Base-by-base conservation (phyloP, 23 red algal genomes). In the Porphyridium purpureum region DNA sequence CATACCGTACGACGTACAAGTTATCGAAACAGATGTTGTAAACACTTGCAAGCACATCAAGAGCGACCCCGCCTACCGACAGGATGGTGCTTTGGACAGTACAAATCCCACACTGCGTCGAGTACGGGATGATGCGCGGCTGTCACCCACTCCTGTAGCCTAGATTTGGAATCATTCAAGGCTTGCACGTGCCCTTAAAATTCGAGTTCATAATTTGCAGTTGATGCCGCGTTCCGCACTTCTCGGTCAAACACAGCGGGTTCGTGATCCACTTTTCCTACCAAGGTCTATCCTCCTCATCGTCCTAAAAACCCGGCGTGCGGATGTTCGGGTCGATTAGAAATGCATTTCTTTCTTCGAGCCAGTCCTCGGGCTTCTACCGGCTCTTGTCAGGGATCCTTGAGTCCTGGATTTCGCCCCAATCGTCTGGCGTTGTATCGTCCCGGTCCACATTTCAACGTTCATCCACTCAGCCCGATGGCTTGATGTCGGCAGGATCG, bases 401-500 rank as follows among this genome's bases (percentile, higher is more conserved):
- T 15, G 90, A 80, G 9, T 70, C 90, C 35, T 86, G n/a, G n/a
- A n/a, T 63, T 50, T 98, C 90, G 60, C 86, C 90, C 90, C 90
- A 98, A 50, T 98, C 90, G 0, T 84, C 90, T 2, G 90, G 90
- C 15, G 85, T 85, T 0, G 40, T 74, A 0, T 75, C 90, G 5
- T 78, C 76, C 29, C 79, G 73, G 35, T 98, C 90, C 20, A 74
- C 31, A 27, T 86, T 98, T 58, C 80, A 82, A 1, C 44, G 54
- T 19, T 66, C 47, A 33, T 98, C 79, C 24, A 86, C 90, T 80
- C 90, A 98, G 65, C 86, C 90, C 55, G 48, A 46, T 4, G 90
- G 90, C 68, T 98, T 98, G 47, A 76, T 82, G 47, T 98, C 90
- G 7, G 85, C 59, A 7, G 90, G 72, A 27, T 98, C 90, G 40